Evolutionary conservation across 345 rosid species (phyloP), one percentile per base, ranked within the genome.

Genomic region (Eucalyptus cloeziana): DNA sequence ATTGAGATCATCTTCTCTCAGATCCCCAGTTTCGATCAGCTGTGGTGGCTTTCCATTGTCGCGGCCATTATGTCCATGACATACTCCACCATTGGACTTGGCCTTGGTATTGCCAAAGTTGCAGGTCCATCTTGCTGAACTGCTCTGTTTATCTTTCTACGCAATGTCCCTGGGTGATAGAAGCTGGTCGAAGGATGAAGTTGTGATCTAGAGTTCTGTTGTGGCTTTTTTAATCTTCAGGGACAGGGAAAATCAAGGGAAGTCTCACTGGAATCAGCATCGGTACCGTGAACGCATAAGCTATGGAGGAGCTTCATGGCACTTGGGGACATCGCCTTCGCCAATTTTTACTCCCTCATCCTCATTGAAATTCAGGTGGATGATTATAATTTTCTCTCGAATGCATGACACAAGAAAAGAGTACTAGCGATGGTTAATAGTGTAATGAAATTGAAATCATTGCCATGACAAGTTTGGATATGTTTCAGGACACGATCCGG

Each of bases 1-100:
- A 33, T 83, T 7, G 92, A 93, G 43, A 91, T 92, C 31, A 71
- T 94, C 50, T 62, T 93, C 89, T 94, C 95, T 37, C 95, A 94
- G 50, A 93, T 92, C 40, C 94, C 92, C 37, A 91, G 89, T 33
- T 94, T 93, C 86, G 93, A 94, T 56, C 93, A 90, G 92, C 91
- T 93, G 27, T 90, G 90, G 90, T 92, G 95, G 96, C 93, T 93
- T 27, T 94, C 96, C 60, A 89, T 90, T 14, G 89, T 93, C 2
- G 94, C 94, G 4, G 93, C 95, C 5, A 91, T 90, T 81, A 93
- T 93, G 96, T 94, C 96, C 49, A 91, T 93, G 86, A 87, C 94
- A 4, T 93, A 94, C 89, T 92, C 95, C 22, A 24, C 91, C 45
- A 91, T 92, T 44, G 96, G 95, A 22, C 92, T 93, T 13, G 94